A percentile compares a stretch with the other conserved stretches of the same genome.
Evolutionary conservation across 2,329 filamentous ascomycete genomes (phyloP).

Genomic region (Colletotrichum salicis): DNA sequence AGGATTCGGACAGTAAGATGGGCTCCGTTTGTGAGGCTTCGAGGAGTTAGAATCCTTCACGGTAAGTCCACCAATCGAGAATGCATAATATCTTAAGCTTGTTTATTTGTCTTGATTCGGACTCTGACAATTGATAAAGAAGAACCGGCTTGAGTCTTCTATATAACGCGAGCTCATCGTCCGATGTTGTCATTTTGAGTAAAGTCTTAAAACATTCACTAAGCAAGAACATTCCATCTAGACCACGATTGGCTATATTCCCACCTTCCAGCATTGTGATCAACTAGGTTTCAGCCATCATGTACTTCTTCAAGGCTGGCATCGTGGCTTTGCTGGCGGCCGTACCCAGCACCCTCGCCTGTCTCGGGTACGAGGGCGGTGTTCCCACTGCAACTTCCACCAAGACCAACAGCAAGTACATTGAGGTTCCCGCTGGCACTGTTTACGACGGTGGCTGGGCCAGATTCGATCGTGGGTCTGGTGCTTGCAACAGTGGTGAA

Average conservation of each 20-base stretch:
- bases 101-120: background rate
- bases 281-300: background rate
- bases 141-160: background rate
- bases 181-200: background rate
- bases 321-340: slow-evolving; percentile 23
- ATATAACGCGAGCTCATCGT: background rate
- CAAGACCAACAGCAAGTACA: slow-evolving; percentile 44
- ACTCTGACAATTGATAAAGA: rapidly evolving
- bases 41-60: background rate
- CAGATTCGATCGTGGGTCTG: slow-evolving; percentile 50
- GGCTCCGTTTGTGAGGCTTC: background rate
- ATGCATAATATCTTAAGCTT: background rate
- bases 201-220: too few relatives aligned
- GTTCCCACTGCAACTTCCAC: slow-evolving; percentile 42
- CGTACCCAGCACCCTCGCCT: slow-evolving; percentile 39
- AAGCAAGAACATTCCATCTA: too few relatives aligned
- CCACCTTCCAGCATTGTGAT: too few relatives aligned
- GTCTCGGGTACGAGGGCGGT: slow-evolving; percentile 43
- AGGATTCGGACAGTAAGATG: slow-evolving; percentile 10
- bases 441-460: slow-evolving; percentile 47
- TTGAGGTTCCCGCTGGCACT: slow-evolving; percentile 44
- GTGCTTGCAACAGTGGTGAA: slow-evolving; percentile 51
- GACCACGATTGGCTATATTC: too few relatives aligned
- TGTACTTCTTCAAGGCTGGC: slow-evolving; percentile 13
- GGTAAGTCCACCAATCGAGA: slow-evolving; percentile 17